Evolutionary conservation across 2,329 filamentous ascomycete species (phyloP).

Genomic region (Aspergillus proliferans): DNA sequence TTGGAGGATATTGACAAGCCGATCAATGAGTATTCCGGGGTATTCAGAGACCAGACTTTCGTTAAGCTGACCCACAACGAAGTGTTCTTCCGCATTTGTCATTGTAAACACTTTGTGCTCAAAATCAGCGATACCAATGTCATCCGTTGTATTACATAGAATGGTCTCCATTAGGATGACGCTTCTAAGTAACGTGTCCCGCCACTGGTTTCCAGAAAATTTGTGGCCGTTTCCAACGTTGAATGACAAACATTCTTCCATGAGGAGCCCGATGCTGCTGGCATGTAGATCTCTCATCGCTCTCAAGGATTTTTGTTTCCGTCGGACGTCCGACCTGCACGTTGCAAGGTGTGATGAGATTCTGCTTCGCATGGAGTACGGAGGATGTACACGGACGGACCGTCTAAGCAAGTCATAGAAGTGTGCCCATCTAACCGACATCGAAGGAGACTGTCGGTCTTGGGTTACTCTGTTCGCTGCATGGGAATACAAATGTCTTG

Average conservation of each 20-base stretch:
- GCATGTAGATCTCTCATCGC: slow-evolving; percentile 73
- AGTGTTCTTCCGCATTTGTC: slow-evolving; percentile 57
- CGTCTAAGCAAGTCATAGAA: slow-evolving; percentile 79
- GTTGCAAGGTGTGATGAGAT: slow-evolving; percentile 74
- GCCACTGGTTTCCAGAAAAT: slow-evolving; percentile 51
- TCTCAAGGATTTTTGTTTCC: slow-evolving; percentile 66
- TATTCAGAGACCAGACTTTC: slow-evolving; percentile 31
- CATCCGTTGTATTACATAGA: slow-evolving; percentile 62
- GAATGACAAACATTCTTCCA: slow-evolving; percentile 76
- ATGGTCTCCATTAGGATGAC: slow-evolving; percentile 83
- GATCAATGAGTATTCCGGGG: slow-evolving; percentile 28
- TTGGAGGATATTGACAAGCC: slow-evolving; percentile 55
- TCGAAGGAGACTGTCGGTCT: slow-evolving; percentile 13
- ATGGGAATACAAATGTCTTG: slow-evolving; percentile 56
- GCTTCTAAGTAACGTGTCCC: slow-evolving; percentile 70
- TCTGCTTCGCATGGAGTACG: slow-evolving; percentile 63
- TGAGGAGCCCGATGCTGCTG: slow-evolving; percentile 76
- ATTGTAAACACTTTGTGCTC: slow-evolving; percentile 50
- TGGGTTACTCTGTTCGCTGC: slow-evolving; percentile 18
- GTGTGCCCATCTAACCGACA: slow-evolving; percentile 44
- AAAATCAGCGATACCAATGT: slow-evolving; percentile 49
- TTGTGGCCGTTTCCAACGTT: slow-evolving; percentile 47
- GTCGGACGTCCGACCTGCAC: slow-evolving; percentile 65
- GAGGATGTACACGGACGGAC: slow-evolving; percentile 65
- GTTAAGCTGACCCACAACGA: slow-evolving; percentile 23